Evolutionary conservation across 2,329 filamentous ascomycete genomes (phyloP).

Genomic region (Chaetothyriales sp.): DNA sequence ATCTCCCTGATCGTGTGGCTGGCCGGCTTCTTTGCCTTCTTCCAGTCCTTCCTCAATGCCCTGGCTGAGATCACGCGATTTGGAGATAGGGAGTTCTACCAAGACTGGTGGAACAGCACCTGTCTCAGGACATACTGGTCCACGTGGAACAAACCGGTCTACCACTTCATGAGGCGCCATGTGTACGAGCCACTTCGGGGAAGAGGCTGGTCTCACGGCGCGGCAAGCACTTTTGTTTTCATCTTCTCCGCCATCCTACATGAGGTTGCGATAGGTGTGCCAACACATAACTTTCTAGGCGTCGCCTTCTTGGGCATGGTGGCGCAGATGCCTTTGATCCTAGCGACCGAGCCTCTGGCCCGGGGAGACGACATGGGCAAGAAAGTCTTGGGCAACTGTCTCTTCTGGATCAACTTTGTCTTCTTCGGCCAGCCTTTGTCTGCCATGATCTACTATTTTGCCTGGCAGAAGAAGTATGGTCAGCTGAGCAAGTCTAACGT

Average conservation of each 20-base stretch:
- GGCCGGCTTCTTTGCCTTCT: slow-evolving; percentile 90
- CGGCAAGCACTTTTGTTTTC: slow-evolving; percentile 73
- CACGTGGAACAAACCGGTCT: slow-evolving; percentile 95
- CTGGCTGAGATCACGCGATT: slow-evolving; percentile 82
- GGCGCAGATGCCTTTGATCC: slow-evolving; percentile 77
- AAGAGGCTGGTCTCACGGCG: slow-evolving; percentile 58
- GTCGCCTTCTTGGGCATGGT: slow-evolving; percentile 94
- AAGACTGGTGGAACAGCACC: slow-evolving; percentile 94
- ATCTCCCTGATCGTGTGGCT: slow-evolving; percentile 96
- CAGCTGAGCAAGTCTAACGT: slow-evolving; percentile 43
- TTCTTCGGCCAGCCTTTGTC: slow-evolving; percentile 89
- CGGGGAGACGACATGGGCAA: slow-evolving; percentile 63
- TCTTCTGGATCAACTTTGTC: slow-evolving; percentile 95
- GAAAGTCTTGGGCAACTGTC: slow-evolving; percentile 73
- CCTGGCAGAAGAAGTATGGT: slow-evolving; percentile 96
- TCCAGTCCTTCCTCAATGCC: slow-evolving; percentile 84
- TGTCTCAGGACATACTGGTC: slow-evolving; percentile 84
- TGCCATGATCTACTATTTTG: slow-evolving; percentile 88
- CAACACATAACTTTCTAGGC: slow-evolving; percentile 72
- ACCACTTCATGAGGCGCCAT: slow-evolving; percentile 90
- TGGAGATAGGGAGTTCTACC: slow-evolving; percentile 87
- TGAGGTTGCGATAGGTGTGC: slow-evolving; percentile 82
- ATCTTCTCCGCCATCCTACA: slow-evolving; percentile 77
- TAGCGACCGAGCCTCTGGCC: slow-evolving; percentile 63
- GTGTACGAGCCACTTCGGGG: slow-evolving; percentile 80